phyloP scores from a whole-genome alignment of 768 basidiomycete species.

The Leccinum arenicola region DNA sequence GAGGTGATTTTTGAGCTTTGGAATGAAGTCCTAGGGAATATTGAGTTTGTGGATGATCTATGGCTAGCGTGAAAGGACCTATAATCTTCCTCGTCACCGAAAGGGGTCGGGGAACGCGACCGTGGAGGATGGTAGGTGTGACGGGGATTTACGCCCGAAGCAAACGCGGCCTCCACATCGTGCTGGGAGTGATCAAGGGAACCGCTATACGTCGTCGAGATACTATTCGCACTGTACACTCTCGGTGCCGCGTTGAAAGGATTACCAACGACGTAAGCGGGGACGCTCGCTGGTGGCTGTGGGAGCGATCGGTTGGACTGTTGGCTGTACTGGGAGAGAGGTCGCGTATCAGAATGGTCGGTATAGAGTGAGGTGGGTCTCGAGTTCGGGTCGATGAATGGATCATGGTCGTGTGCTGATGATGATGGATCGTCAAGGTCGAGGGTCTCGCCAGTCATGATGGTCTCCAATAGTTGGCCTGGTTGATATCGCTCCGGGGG shows the following conservation, averaged over 20 bases:
- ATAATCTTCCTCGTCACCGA: constrained; percentile 71
- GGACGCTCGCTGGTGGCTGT: constrained; percentile 18
- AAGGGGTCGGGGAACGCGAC: constrained; percentile 76
- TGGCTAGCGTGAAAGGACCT: constrained; percentile 14
- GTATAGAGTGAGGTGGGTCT: constrained; percentile 24
- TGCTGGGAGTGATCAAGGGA: constrained; percentile 57
- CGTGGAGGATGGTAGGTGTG: constrained; percentile 49
- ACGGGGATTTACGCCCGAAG: constrained; percentile 57
- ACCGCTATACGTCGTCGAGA: constrained; percentile 34
- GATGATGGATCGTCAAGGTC: constrained; percentile 41
- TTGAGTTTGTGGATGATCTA: too few relatives aligned
- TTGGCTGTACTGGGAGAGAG: constrained; percentile 36
- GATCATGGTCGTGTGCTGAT: constrained; percentile 32
- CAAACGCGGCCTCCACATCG: constrained; percentile 68
- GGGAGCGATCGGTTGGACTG: constrained; percentile 30
- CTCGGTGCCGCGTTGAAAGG: constrained; percentile 23
- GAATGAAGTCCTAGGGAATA: too few relatives aligned
- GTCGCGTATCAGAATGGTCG: constrained; percentile 27
- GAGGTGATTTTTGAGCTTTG: too few relatives aligned
- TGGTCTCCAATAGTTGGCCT: constrained; percentile 58
- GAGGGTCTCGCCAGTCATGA: constrained; percentile 63
- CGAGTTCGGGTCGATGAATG: constrained; percentile 28
- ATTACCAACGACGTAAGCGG: constrained; percentile 18
- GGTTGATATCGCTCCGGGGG: constrained; percentile 49
- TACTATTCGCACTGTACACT: constrained; percentile 16